Base-by-base conservation (phyloP, 2,329 filamentous ascomycete species). In the Dactylella cylindrospora region DNA sequence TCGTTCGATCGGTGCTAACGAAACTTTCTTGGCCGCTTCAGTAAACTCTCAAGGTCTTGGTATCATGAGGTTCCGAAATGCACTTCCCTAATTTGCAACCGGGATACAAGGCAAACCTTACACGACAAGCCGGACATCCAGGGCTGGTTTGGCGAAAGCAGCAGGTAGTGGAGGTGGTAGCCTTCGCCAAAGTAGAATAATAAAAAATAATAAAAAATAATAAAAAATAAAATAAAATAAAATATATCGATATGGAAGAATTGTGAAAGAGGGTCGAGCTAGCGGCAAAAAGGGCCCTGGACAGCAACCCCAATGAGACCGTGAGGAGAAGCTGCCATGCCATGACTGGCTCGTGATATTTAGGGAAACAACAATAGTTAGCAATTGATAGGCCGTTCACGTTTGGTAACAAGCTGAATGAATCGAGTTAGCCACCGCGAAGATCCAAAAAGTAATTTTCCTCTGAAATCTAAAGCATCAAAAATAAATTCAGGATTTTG, bases 171-270 rank as follows among this genome's bases (percentile, higher is more conserved):
- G 36, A 36, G 36, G 41, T 54, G 57, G 57, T 49, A 62, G 57
- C 57, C 57, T 62, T 62, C 57, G 57, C 45, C 45, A 62, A 52
- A 40, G n/a, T n/a, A n/a, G n/a, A n/a, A n/a, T n/a, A n/a, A n/a
- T n/a, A n/a, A n/a, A n/a, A n/a, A n/a, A n/a, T n/a, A n/a, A n/a
- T n/a, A n/a, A n/a, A n/a, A n/a, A n/a, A n/a, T n/a, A n/a, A n/a
- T n/a, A n/a, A n/a, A n/a, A n/a, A n/a, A n/a, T n/a, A n/a, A n/a
- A n/a, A n/a, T n/a, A n/a, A n/a, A n/a, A n/a, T n/a, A n/a, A n/a
- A n/a, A n/a, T n/a, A n/a, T n/a, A n/a, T n/a, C n/a, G n/a, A n/a
- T n/a, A n/a, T n/a, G n/a, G n/a, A n/a, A n/a, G n/a, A n/a, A 50
- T 54, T 41, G 43, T 32, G 35, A 36, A 33, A 50, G 36, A 32